Evolutionary conservation across 495 filamentous ascomycete genomes (phyloP), one percentile per base, ranked within the genome.

Genomic region (Pseudevernia furfuracea): DNA sequence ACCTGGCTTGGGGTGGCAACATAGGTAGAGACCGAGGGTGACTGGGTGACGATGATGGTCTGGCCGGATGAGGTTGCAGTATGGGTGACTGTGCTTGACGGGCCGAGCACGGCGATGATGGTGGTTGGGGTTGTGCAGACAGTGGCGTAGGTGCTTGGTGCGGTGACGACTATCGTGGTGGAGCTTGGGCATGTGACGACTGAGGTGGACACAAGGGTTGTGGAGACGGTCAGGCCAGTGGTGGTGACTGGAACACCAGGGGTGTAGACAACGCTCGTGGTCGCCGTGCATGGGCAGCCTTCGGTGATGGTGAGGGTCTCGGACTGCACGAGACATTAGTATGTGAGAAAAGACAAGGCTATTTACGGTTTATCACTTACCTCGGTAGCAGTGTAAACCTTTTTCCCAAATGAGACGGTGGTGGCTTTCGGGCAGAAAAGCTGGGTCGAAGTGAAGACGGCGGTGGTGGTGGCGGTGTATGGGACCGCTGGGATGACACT

Each of bases 371-470:
- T n/a, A n/a, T 15, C 2, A 7, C 3, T 21, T 55, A 55, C 52
- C 30, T 83, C 82, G 70, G 88, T 87, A 76, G 91, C 83, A 73
- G 85, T 90, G 87, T 90, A 89, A 78, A 89, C 93, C 63, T 80
- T 76, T 77, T 77, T 78, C 75, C 82, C 83, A 79, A 85, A 78
- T 72, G 82, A 83, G 77, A 93, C 74, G 68, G 79, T 73, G 71
- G 91, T 94, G 68, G 90, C 74, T 70, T 76, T 78, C 19, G 90
- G 88, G 88, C 91, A 95, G 87, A 81, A 90, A 72, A 91, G 94
- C 79, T 85, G 88, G 82, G 86, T 88, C 53, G 82, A 78, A 60
- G 87, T 90, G 72, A 92, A 84, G 60, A 88, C 78, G 78, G 92
- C 87, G 68, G 89, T 95, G 77, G 82, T 82, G 77, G 82, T 84